Percentiles rank a stretch among this genome's conserved stretches.
Evolutionary conservation across 139 green algal species (phyloP).

Genomic region (Closterium sp.): DNA sequence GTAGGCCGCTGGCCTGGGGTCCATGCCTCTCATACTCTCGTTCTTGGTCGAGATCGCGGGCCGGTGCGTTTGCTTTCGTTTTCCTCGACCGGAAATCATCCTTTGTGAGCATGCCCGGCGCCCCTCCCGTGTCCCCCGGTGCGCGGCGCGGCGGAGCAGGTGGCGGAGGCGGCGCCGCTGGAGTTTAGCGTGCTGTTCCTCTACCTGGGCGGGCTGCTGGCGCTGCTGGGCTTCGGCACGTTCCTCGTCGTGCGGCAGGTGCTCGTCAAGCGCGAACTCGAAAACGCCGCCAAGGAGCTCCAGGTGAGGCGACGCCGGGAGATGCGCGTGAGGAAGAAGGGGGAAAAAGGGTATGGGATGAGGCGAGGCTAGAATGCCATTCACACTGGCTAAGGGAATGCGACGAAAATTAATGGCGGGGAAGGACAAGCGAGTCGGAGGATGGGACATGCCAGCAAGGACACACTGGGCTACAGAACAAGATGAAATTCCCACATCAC

Average conservation of each 20-base stretch:
- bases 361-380: background rate
- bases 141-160: background rate
- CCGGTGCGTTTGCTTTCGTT: background rate
- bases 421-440: background rate
- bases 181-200: slow-evolving; percentile 73
- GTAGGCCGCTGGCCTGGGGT: background rate
- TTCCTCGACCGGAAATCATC: background rate
- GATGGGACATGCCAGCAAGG: background rate
- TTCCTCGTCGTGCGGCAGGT: slow-evolving; percentile 96
- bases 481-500: background rate
- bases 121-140: background rate
- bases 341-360: background rate
- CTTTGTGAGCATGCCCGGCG: background rate
- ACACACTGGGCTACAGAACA: background rate
- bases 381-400: background rate
- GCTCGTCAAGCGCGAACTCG: slow-evolving; percentile 88
- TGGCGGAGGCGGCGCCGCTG: slow-evolving; percentile 10
- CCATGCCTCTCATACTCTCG: background rate
- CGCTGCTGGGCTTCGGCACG: slow-evolving; percentile 79
- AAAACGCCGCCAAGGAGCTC: slow-evolving; percentile 93
- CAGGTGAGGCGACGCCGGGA: slow-evolving; percentile 39
- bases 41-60: background rate
- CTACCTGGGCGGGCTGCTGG: slow-evolving; percentile 85
- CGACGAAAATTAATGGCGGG: background rate
- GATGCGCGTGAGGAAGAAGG: background rate